Percentiles rank a stretch among this genome's conserved stretches.
These are phyloP conservation scores for Abortiporus biennis DNA, from an alignment of 1,284 basidiomycete species.

Conservation along the genomic window DNA sequence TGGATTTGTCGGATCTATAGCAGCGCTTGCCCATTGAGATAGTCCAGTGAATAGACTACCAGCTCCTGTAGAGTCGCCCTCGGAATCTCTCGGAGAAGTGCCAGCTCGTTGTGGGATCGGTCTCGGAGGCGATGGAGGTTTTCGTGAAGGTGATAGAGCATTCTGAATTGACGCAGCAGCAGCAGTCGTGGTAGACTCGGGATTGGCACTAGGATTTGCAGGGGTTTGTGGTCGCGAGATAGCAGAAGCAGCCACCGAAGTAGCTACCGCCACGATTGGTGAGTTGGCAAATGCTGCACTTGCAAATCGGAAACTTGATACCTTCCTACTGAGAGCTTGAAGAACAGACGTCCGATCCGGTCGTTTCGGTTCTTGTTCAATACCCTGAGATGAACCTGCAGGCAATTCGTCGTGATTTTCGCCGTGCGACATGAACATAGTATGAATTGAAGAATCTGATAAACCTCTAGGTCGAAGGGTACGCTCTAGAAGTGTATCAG, in stretches of 20 bases:
- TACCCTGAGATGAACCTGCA: conserved; percentile 6
- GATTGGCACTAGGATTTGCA: background rate
- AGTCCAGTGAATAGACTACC: no score
- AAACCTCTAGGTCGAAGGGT: conserved; percentile 74
- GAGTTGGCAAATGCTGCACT: conserved; percentile 11
- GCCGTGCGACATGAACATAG: conserved; percentile 64
- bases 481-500: conserved; percentile 49
- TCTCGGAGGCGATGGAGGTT: no score
- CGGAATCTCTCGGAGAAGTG: no score
- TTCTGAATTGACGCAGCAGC: no score
- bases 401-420: conserved; percentile 22
- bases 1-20: no score
- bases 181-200: no score
- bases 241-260: conserved; percentile 6
- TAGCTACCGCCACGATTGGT: conserved; percentile 12
- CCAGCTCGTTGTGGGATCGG: no score
- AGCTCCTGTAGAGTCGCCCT: no score
- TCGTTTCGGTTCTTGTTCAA: conserved; percentile 16
- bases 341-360: conserved; percentile 41
- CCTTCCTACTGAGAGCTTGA: conserved; percentile 43
- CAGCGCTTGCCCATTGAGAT: no score
- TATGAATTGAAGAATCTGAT: conserved; percentile 87
- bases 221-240: conserved; percentile 10
- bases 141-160: no score
- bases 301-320: conserved; percentile 34